Evolutionary conservation across 345 rosid genomes (phyloP).

Genomic region (Toxicodendron radicans): DNA sequence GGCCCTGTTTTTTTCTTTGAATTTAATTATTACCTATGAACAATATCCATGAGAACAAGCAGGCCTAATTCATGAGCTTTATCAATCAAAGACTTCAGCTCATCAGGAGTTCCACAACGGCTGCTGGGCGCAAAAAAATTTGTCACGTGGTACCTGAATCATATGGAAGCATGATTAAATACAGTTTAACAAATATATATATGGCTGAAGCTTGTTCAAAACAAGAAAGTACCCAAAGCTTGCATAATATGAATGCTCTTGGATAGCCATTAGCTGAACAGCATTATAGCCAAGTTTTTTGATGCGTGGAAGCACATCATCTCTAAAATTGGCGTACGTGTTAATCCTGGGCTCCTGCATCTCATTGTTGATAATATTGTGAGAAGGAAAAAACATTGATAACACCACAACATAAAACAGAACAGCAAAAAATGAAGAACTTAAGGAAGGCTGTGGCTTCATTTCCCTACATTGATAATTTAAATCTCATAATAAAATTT

Average conservation of each 20-base stretch:
- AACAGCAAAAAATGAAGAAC: not conserved
- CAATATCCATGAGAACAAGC: constrained; percentile 97
- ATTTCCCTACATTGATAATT: not conserved
- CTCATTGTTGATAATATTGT: constrained; percentile 21
- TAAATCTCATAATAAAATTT: not conserved
- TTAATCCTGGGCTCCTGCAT: constrained; percentile 86
- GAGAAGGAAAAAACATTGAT: constrained; percentile 11
- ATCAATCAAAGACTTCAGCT: constrained; percentile 90
- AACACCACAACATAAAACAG: not conserved
- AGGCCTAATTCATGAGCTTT: constrained; percentile 94
- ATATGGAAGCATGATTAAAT: constrained; percentile 24
- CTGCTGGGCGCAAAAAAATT: constrained; percentile 96
- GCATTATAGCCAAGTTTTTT: constrained; percentile 93
- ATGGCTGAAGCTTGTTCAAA: not conserved
- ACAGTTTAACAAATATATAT: not conserved
- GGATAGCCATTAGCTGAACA: constrained; percentile 98
- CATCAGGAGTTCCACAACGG: constrained; percentile 98
- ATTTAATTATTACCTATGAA: constrained; percentile 69
- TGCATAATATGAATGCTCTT: constrained; percentile 95
- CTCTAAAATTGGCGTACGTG: constrained; percentile 86
- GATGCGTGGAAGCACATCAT: constrained; percentile 94
- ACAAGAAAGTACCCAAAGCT: constrained; percentile 82
- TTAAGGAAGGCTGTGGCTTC: not conserved
- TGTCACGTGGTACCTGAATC: constrained; percentile 90
- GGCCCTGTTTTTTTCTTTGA: constrained; percentile 10